These are phyloP conservation scores for Clarkia xantiana DNA, from an alignment of 345 rosid genomes.

Conservation along the genomic window DNA sequence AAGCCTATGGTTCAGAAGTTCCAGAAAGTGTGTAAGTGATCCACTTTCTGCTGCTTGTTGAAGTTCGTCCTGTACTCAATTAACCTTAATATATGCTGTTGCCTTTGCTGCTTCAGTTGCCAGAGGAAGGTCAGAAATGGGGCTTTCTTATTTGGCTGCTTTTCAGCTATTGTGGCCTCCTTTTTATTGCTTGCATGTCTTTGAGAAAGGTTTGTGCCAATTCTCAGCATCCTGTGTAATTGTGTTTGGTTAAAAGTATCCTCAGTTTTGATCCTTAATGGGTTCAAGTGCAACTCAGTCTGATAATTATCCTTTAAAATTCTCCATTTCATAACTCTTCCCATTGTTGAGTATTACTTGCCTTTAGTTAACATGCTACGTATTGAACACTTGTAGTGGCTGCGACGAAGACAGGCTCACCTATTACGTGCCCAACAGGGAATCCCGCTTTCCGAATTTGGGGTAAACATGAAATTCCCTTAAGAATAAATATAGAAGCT, in stretches of 20 bases:
- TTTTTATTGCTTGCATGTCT: conserved; percentile 73
- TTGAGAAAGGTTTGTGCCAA: conserved; percentile 42
- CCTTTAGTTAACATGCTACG: no score
- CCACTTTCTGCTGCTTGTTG: not conserved
- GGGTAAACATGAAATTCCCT: conserved; percentile 33
- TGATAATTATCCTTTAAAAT: no score
- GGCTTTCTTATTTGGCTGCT: conserved; percentile 94
- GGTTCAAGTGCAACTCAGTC: no score
- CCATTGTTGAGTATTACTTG: no score
- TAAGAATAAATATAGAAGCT: not conserved
- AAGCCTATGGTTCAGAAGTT: conserved; percentile 71
- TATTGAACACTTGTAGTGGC: conserved; percentile 36
- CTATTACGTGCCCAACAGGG: conserved; percentile 86
- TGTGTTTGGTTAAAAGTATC: no score
- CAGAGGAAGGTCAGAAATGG: conserved; percentile 92
- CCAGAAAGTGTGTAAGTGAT: conserved; percentile 63
- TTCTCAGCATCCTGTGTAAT: not conserved
- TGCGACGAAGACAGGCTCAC: conserved; percentile 75
- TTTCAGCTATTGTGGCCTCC: conserved; percentile 89
- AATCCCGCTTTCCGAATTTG: conserved; percentile 82
- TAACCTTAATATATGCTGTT: conserved; percentile 1
- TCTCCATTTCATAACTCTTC: no score
- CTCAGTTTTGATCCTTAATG: no score
- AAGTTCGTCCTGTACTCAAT: no score
- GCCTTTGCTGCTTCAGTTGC: conserved; percentile 37